Evolutionary conservation across 192 early-diverging fungal genomes (phyloP), one percentile per base, ranked within the genome.

Genomic region (Backusella circina): DNA sequence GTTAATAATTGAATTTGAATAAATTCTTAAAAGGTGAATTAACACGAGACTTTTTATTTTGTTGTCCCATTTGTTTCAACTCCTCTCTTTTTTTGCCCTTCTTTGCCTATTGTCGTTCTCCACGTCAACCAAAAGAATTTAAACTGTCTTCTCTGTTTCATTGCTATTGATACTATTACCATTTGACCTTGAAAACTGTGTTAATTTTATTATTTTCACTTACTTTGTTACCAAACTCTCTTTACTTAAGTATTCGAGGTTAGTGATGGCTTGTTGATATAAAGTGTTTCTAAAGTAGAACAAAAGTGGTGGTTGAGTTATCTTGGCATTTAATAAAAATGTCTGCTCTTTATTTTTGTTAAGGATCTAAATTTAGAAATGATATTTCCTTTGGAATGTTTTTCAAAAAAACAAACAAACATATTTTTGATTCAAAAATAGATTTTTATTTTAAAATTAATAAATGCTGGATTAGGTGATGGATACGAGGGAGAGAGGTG

Each of bases 21-120:
- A 61, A 61, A 61, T 61, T 61, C 54, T 61, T 61, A 61, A 61
- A 61, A 61, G 54, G 54, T 61, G 54, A 61, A 61, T 61, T 61
- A 30, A 28, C 54, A 61, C 54, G 54, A 61, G 54, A 61, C 54
- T 61, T 61, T 61, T 61, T 61, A 61, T 61, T 61, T 61, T 61
- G 54, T 12, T 61, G 54, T 61, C 54, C 54, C 54, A 13, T 61
- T 61, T 61, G 54, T 61, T 61, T 61, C 54, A 61, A 61, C 54
- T 61, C 54, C 54, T 61, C 54, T n/a, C 26, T 12, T 28, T 23
- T 44, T 28, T 28, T 13, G 13, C 23, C 10, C 26, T 28, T 61
- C 3, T 61, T 28, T 61, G 26, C 54, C 54, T 61, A 61, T 61
- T 61, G 23, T 61, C 54, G 21, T 3, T 61, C 23, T 61, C 54